Evolutionary conservation across 495 filamentous ascomycete species (phyloP).

Genomic region (Hypoxylon lenormandii): DNA sequence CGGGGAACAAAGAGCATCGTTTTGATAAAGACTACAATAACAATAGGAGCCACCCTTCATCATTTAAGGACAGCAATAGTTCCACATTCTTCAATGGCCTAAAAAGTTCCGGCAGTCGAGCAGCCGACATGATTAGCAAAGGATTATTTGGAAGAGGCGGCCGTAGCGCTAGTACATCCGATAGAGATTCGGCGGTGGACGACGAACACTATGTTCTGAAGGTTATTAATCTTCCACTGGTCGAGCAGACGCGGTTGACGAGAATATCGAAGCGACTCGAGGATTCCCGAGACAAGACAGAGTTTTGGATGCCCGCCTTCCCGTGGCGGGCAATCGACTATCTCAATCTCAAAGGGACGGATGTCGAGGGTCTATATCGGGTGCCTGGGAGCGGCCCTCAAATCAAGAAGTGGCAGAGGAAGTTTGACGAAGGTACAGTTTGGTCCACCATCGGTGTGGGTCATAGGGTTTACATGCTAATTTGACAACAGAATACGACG

Average conservation of each 20-base stretch:
- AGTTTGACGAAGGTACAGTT: constrained; percentile 79
- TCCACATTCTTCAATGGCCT: constrained; percentile 77
- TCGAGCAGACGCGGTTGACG: constrained; percentile 86
- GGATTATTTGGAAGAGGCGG: constrained; percentile 80
- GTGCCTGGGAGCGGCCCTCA: constrained; percentile 85
- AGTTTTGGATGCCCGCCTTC: constrained; percentile 96
- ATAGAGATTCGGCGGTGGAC: constrained; percentile 70
- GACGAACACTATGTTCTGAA: constrained; percentile 82
- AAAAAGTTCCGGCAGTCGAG: constrained; percentile 76
- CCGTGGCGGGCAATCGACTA: constrained; percentile 94
- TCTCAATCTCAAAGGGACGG: constrained; percentile 87
- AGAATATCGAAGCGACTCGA: constrained; percentile 86
- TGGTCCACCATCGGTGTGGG: neutral
- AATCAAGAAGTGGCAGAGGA: constrained; percentile 86
- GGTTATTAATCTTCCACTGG: constrained; percentile 81
- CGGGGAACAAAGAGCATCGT: constrained; percentile 54
- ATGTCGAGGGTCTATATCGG: constrained; percentile 89
- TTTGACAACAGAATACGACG: constrained; percentile 72
- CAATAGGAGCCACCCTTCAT: constrained; percentile 60
- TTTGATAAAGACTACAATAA: constrained; percentile 59
- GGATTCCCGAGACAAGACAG: constrained; percentile 87
- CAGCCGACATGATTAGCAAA: constrained; percentile 81
- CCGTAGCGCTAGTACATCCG: constrained; percentile 76
- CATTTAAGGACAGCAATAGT: constrained; percentile 70
- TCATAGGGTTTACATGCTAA: constrained; percentile 46